Percentiles rank a stretch among this genome's conserved stretches.
Conservation (phyloP, 495 filamentous ascomycete genomes). For the Talaromyces trachyspermus region DNA sequence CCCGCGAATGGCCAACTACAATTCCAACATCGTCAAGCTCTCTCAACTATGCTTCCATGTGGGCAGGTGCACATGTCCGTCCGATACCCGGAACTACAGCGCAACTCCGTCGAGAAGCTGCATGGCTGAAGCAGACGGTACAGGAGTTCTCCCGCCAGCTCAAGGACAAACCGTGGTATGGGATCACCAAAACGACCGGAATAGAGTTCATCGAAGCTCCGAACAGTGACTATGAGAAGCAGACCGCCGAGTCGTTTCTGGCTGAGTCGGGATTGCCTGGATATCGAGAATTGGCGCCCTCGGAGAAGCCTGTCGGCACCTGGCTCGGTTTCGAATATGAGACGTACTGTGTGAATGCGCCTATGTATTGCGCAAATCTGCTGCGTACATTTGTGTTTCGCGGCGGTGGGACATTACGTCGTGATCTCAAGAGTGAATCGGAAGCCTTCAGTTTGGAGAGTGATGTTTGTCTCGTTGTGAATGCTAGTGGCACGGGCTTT, state of each 20-base stretch:
- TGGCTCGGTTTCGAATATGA: constrained; percentile 51
- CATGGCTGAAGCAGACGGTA: constrained; percentile 44
- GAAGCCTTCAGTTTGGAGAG: constrained; percentile 41
- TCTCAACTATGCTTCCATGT: constrained; percentile 57
- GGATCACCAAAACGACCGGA: constrained; percentile 50
- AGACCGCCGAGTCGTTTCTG: too few relatives aligned
- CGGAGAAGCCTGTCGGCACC: too few relatives aligned
- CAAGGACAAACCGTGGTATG: constrained; percentile 42
- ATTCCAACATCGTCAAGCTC: too few relatives aligned
- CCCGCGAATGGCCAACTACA: too few relatives aligned
- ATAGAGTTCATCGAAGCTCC: constrained; percentile 31
- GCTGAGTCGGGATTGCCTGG: too few relatives aligned
- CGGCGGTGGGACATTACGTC: constrained; percentile 45
- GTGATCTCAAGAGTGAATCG: too few relatives aligned
- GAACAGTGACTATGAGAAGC: background rate
- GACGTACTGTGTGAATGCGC: constrained; percentile 53
- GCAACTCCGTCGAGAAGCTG: constrained; percentile 37
- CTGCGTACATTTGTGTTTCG: constrained; percentile 43
- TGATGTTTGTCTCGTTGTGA: constrained; percentile 44
- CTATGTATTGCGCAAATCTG: constrained; percentile 52
- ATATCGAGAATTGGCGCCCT: too few relatives aligned
- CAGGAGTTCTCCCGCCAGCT: too few relatives aligned
- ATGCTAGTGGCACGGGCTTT: constrained; percentile 52
- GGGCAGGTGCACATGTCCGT: constrained; percentile 57
- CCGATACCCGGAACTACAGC: constrained; percentile 40